Percentiles rank a stretch among this genome's conserved stretches.
phyloP scores from a whole-genome alignment of 192 early-diverging fungal genomes.

The Podila epicladia region DNA sequence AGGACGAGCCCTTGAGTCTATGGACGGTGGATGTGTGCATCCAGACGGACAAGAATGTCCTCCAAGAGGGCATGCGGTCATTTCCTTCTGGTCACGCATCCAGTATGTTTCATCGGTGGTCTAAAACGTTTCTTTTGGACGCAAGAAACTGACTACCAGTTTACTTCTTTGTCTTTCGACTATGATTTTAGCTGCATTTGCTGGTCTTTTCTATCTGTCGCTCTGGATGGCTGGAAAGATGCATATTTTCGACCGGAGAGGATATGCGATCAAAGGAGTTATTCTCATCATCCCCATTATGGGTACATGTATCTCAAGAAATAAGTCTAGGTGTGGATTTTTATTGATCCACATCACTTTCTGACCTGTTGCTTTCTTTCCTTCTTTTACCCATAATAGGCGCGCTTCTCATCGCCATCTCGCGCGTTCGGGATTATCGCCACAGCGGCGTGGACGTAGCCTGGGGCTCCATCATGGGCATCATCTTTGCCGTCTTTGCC shows the following conservation, averaged over 20 bases:
- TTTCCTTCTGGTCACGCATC: slow-evolving; percentile 92
- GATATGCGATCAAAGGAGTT: slow-evolving; percentile 75
- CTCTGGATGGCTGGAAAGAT: slow-evolving; percentile 80
- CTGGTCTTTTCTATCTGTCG: slow-evolving; percentile 72
- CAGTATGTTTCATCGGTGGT: slow-evolving; percentile 47
- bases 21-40: slow-evolving; percentile 68
- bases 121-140: too few relatives aligned
- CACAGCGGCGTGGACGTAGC: slow-evolving; percentile 74
- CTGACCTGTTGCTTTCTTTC: neutral
- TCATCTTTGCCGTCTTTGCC: slow-evolving; percentile 67
- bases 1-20: slow-evolving; percentile 60
- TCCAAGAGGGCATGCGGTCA: slow-evolving; percentile 82
- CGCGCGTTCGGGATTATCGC: slow-evolving; percentile 70
- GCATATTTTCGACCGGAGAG: slow-evolving; percentile 70
- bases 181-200: slow-evolving; percentile 62
- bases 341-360: neutral
- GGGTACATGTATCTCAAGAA: slow-evolving; percentile 3
- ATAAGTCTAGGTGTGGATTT: too few relatives aligned
- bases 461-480: slow-evolving; percentile 69
- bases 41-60: slow-evolving; percentile 53
- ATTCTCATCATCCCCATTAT: slow-evolving; percentile 62
- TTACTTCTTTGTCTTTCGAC: neutral
- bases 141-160: too few relatives aligned
- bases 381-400: slow-evolving; percentile 24
- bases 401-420: slow-evolving; percentile 65